Evolutionary conservation across 192 early-diverging fungal species (phyloP), one percentile per base, ranked within the genome.

Genomic region (Ambispora gerdemannii): DNA sequence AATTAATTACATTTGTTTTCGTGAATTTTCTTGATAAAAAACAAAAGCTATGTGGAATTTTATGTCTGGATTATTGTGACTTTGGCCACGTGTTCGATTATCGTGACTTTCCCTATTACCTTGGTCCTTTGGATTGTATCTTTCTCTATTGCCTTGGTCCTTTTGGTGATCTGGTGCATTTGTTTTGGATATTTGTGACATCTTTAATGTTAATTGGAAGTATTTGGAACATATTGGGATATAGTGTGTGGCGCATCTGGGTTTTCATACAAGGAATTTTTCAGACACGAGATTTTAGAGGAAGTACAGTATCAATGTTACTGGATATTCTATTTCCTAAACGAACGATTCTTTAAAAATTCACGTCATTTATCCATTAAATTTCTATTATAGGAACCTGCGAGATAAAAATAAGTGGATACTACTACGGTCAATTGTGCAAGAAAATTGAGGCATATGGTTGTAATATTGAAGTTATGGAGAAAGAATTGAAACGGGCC

Each of bases 231-330:
- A 28, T 60, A 4, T 60, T 63, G 33, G 63, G 11, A 50, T 56
- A 56, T 56, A 56, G 53, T 27, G 25, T 56, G 25, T 56, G 53
- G 53, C 53, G 7, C 24, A 27, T 19, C 53, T 56, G 53, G n/a
- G 25, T 56, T 27, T 56, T 56, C 53, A 56, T 56, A 56, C 53
- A 56, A 22, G 53, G 25, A 56, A 56, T n/a, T 56, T 56, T 56
- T 10, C 53, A 56, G 53, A 56, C 53, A 22, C 53, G 53, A 20
- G 53, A n/a, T 56, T 56, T 56, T 56, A 20, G 53, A 20, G 53
- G 53, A 56, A 56, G 53, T 56, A 56, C 53, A 56, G n/a, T 56
- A 56, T 56, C 53, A 56, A 4, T 22, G n/a, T 22, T 20, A 47
- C 25, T 4, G 4, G 8, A 56, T 56, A 56, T 56, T 20, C 53